phyloP scores from a whole-genome alignment of 2,329 filamentous ascomycete genomes.

The Pestalotiopsis sp. region DNA sequence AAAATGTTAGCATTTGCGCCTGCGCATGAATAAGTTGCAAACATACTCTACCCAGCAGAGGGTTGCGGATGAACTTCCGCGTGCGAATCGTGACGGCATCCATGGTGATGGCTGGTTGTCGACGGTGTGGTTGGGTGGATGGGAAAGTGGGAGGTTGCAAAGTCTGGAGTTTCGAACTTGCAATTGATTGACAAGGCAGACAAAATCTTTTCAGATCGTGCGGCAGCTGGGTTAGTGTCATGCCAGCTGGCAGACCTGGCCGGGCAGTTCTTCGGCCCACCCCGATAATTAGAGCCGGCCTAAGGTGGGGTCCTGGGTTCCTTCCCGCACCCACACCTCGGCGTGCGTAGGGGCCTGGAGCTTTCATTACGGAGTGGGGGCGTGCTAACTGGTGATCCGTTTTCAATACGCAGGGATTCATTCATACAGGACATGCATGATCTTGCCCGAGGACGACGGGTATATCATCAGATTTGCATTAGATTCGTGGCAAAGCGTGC shows the following conservation, averaged over 20 bases:
- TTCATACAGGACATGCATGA: too few species aligned
- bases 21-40: not conserved
- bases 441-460: too few species aligned
- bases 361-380: not conserved
- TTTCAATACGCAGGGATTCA: not conserved
- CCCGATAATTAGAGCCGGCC: not conserved
- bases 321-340: not conserved
- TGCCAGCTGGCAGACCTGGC: not conserved
- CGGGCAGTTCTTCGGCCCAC: not conserved
- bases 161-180: not conserved
- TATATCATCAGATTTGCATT: too few species aligned
- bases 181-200: not conserved
- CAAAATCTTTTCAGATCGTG: not conserved
- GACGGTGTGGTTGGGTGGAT: not conserved
- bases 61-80: slow-evolving; percentile 99
- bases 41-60: slow-evolving; percentile 77
- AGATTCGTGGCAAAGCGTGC: too few species aligned
- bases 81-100: slow-evolving; percentile 46
- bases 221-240: not conserved
- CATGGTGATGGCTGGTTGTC: not conserved
- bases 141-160: not conserved
- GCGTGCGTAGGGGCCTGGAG: not conserved
- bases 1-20: not conserved
- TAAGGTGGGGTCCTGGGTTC: not conserved
- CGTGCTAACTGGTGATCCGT: not conserved